Evolutionary conservation across 1,139 yeast genomes (phyloP).

Genomic region (Nakaseomyces delphensis): DNA sequence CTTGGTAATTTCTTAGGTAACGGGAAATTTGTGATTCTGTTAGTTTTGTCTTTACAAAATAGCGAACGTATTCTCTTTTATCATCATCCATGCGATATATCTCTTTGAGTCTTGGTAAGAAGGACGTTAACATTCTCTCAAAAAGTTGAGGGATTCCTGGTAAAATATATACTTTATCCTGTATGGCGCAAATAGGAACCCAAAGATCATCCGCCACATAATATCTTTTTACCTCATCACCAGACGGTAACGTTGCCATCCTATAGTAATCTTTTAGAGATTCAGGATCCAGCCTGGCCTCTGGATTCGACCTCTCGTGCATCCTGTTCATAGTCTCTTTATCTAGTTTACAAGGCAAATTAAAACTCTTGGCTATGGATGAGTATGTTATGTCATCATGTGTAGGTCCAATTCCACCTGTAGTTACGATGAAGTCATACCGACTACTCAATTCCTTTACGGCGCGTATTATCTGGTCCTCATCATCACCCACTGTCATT

Average conservation of each 20-base stretch:
- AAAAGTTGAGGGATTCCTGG: conserved; percentile 82
- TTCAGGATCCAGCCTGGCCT: conserved; percentile 35
- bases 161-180: conserved; percentile 54
- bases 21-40: conserved; percentile 67
- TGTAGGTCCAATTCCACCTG: conserved; percentile 83
- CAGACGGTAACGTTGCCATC: conserved; percentile 70
- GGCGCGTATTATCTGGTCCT: conserved; percentile 50
- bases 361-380: conserved; percentile 55
- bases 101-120: conserved; percentile 28
- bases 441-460: conserved; percentile 40
- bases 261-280: conserved; percentile 54
- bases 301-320: conserved; percentile 41
- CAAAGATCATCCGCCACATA: conserved; percentile 54
- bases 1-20: conserved; percentile 46
- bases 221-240: conserved; percentile 41
- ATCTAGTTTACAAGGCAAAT: conserved; percentile 45
- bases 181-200: conserved; percentile 73
- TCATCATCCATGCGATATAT: conserved; percentile 18
- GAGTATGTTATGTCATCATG: conserved; percentile 84
- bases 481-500: conserved; percentile 70
- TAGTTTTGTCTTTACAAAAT: conserved; percentile 51
- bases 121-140: conserved; percentile 41
- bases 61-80: conserved; percentile 36
- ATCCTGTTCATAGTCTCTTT: conserved; percentile 51
- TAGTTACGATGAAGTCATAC: conserved; percentile 65